Evolutionary conservation across 192 early-diverging fungal species (phyloP).

Genomic region (Martensiomyces pterosporus): DNA sequence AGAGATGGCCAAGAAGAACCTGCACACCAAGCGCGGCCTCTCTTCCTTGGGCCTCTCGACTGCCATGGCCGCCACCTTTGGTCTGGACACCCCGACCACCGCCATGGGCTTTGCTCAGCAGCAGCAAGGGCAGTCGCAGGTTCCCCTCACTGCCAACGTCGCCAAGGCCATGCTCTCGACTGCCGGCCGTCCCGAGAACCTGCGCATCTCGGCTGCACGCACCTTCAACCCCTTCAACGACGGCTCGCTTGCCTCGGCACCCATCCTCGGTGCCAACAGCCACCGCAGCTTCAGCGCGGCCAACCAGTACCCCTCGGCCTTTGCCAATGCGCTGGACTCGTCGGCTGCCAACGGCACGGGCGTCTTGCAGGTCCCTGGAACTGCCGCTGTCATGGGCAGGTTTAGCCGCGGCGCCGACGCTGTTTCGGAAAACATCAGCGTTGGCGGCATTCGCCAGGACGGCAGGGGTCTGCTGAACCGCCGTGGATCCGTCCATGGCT

Average conservation of each 20-base stretch:
- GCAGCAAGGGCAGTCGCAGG: conserved; percentile 2
- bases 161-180: conserved; percentile 38
- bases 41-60: conserved; percentile 46
- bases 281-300: conserved; percentile 23
- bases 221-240: conserved; percentile 50
- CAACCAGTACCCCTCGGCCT: conserved; percentile 30
- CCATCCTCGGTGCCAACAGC: conserved; percentile 38
- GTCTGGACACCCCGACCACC: conserved; percentile 32
- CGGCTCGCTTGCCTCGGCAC: conserved; percentile 40
- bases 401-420: conserved; percentile 29
- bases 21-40: conserved; percentile 84
- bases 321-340: conserved; percentile 27
- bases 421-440: conserved; percentile 1
- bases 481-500: conserved; percentile 45
- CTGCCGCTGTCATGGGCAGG: conserved; percentile 32
- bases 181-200: conserved; percentile 36
- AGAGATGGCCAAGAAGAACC: conserved; percentile 98
- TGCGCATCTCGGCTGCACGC: conserved; percentile 41
- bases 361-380: conserved; percentile 19
- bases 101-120: conserved; percentile 21
- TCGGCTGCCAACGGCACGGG: conserved; percentile 19
- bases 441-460: conserved; percentile 7
- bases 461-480: conserved; percentile 27
- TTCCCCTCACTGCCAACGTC: conserved; percentile 34
- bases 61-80: conserved; percentile 36